Conservation (phyloP, 306 rosid genomes). For the Mucuna pruriens region DNA sequence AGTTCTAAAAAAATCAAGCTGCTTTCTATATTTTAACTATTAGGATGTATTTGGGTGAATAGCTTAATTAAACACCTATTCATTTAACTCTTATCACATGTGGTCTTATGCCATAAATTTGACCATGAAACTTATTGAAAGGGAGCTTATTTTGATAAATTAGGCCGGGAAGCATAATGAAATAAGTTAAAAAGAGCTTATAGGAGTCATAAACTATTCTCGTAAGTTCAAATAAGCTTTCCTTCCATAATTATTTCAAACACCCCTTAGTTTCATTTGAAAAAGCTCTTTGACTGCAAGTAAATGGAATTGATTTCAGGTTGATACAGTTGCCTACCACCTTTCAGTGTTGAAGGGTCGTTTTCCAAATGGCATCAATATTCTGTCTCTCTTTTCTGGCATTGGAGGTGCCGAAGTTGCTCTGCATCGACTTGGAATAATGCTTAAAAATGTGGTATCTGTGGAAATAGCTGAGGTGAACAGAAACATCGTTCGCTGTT, state of each 20-base stretch:
- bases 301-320: slow-evolving; percentile 50
- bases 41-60: background rate
- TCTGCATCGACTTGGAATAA: slow-evolving; percentile 70
- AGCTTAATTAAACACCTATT: background rate
- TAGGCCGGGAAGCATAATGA: background rate
- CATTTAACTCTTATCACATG: background rate
- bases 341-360: slow-evolving; percentile 66
- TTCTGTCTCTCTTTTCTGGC: slow-evolving; percentile 83
- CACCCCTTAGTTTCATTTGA: background rate
- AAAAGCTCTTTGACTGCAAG: background rate
- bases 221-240: background rate
- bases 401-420: slow-evolving; percentile 89
- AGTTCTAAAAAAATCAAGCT: background rate
- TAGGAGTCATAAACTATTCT: background rate
- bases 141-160: background rate
- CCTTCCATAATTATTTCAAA: background rate
- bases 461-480: slow-evolving; percentile 69
- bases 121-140: background rate
- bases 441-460: slow-evolving; percentile 66
- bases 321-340: slow-evolving; percentile 81
- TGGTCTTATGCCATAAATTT: background rate
- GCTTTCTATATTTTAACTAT: background rate
- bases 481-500: slow-evolving; percentile 63
- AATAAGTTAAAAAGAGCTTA: background rate
- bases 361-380: slow-evolving; percentile 69